Evolutionary conservation across 768 basidiomycete genomes (phyloP).

Genomic region (Amanita muscaria): DNA sequence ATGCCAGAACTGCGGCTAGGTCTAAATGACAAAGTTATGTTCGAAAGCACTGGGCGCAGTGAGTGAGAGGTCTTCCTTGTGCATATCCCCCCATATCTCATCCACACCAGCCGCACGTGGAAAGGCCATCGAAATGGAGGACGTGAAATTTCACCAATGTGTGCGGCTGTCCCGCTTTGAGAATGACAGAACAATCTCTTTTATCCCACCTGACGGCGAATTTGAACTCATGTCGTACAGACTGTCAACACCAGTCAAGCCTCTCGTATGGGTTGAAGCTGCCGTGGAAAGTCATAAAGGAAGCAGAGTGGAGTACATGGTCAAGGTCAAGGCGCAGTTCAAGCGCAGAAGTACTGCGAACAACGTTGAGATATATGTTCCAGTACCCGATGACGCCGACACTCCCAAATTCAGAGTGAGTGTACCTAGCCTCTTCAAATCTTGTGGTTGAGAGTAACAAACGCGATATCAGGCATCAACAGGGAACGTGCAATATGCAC

Average conservation of each 20-base stretch:
- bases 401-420: conserved; percentile 92
- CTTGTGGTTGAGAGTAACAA: not conserved
- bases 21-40: conserved; percentile 99
- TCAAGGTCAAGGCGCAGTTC: conserved; percentile 95
- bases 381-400: conserved; percentile 98
- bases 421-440: conserved; percentile 4
- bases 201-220: conserved; percentile 98
- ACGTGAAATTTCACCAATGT: conserved; percentile 99
- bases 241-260: conserved; percentile 94
- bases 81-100: conserved; percentile 1
- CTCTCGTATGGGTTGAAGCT: conserved; percentile 95
- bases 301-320: conserved; percentile 91
- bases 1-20: conserved; percentile 97
- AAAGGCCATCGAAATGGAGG: conserved; percentile 99
- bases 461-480: conserved; percentile 87
- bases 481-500: conserved; percentile 92
- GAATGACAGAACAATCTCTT: conserved; percentile 97
- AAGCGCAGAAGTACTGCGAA: conserved; percentile 94
- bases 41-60: conserved; percentile 95
- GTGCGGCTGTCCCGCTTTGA: conserved; percentile 95
- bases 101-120: conserved; percentile 65
- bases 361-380: conserved; percentile 97
- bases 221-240: conserved; percentile 98
- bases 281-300: conserved; percentile 91
- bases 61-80: conserved; percentile 22